Percentiles rank a stretch among this genome's conserved stretches.
phyloP scores from a whole-genome alignment of 2,329 filamentous ascomycete genomes.

The Diaporthe sp. region DNA sequence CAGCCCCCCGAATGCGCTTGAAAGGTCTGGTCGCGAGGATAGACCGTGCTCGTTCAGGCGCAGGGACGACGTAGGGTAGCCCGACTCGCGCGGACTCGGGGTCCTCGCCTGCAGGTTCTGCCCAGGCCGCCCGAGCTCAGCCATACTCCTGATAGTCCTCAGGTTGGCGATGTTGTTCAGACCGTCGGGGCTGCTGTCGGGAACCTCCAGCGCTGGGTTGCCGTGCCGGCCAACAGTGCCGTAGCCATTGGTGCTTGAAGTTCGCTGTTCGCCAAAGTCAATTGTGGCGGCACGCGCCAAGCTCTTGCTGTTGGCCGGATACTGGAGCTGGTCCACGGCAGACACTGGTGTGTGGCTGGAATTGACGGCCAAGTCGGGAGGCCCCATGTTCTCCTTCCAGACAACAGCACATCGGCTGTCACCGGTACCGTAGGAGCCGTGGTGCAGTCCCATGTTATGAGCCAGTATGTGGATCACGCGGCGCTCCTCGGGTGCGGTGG shows the following conservation, averaged over 20 bases:
- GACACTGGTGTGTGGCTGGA: constrained; percentile 66
- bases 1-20: constrained; percentile 31
- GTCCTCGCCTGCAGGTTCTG: constrained; percentile 36
- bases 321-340: constrained; percentile 38
- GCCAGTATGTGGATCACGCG: constrained; percentile 94
- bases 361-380: constrained; percentile 82
- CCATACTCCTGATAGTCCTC: constrained; percentile 95
- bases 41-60: constrained; percentile 37
- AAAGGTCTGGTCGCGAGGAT: constrained; percentile 37
- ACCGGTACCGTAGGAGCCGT: constrained; percentile 89
- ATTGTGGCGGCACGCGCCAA: constrained; percentile 96
- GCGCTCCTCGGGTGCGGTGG: constrained; percentile 84
- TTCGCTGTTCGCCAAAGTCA: constrained; percentile 85
- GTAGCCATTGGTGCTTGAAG: constrained; percentile 74
- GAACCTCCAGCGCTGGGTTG: constrained; percentile 82
- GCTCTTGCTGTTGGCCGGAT: constrained; percentile 74
- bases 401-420: constrained; percentile 71
- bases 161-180: constrained; percentile 80
- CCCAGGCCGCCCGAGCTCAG: constrained; percentile 70
- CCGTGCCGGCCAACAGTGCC: constrained; percentile 83
- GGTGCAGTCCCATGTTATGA: constrained; percentile 93
- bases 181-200: constrained; percentile 77
- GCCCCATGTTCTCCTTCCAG: constrained; percentile 39
- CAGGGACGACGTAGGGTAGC: constrained; percentile 35
- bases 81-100: constrained; percentile 36